Conservation (phyloP, 2,329 filamentous ascomycete genomes). For the Colletotrichum kahawae region DNA sequence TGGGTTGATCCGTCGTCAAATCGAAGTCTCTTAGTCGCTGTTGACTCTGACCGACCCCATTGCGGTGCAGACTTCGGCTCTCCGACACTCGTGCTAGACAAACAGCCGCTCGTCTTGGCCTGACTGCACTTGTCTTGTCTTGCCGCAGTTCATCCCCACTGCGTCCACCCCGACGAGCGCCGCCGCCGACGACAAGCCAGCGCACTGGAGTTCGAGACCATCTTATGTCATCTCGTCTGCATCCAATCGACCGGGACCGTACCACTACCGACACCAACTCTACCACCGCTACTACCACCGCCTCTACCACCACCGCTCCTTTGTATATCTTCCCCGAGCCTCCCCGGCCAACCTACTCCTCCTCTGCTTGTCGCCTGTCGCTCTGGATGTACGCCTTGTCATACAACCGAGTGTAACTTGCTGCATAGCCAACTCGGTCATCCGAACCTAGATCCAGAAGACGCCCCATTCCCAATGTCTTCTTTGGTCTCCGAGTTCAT, state of each 20-base stretch:
- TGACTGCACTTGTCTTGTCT: not conserved
- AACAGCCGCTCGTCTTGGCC: not conserved
- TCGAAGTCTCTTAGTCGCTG: not conserved
- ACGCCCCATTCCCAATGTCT: slow-evolving; percentile 52
- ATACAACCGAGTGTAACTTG: not conserved
- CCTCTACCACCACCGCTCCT: not conserved
- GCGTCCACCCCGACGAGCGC: slow-evolving; percentile 7
- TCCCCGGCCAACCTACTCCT: not conserved
- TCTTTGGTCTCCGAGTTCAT: slow-evolving; percentile 69
- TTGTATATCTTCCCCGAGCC: slow-evolving; percentile 8
- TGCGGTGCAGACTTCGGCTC: slow-evolving; percentile 12
- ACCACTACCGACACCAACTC: slow-evolving; percentile 5
- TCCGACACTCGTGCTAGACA: slow-evolving; percentile 10
- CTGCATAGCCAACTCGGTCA: slow-evolving; percentile 3
- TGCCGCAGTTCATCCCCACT: not conserved
- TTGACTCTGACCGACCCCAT: not conserved
- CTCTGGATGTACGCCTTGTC: slow-evolving; percentile 16
- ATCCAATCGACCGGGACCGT: slow-evolving; percentile 21
- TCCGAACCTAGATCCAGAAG: not conserved
- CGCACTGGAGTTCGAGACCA: slow-evolving; percentile 11
- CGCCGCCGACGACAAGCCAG: slow-evolving; percentile 11
- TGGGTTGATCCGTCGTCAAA: not conserved
- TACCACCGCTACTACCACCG: not conserved
- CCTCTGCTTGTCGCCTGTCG: not conserved
- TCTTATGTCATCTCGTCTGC: slow-evolving; percentile 23